These are phyloP conservation scores for Coemansia sp. DNA, from an alignment of 192 early-diverging fungal species.

Conservation along the genomic window DNA sequence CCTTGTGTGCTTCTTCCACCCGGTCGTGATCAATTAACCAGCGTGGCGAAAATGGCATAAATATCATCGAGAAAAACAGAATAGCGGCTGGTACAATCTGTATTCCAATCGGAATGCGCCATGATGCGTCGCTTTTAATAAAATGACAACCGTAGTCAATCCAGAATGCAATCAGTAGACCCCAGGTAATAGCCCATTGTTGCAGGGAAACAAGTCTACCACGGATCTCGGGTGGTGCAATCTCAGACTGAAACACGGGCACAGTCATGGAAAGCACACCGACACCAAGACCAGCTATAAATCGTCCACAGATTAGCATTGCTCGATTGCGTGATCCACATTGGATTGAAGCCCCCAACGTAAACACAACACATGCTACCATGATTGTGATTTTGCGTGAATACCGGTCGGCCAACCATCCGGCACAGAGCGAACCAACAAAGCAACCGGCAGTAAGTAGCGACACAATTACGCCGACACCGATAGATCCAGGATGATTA, in stretches of 20 bases:
- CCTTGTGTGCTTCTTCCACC: slow-evolving; percentile 63
- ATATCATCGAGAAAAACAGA: slow-evolving; percentile 63
- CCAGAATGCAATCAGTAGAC: slow-evolving; percentile 61
- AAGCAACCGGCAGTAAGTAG: slow-evolving; percentile 73
- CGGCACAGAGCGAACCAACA: slow-evolving; percentile 67
- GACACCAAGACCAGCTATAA: slow-evolving; percentile 78
- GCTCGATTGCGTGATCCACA: slow-evolving; percentile 56
- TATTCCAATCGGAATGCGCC: slow-evolving; percentile 81
- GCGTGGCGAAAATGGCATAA: slow-evolving; percentile 86
- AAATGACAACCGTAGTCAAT: slow-evolving; percentile 48
- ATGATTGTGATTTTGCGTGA: slow-evolving; percentile 73
- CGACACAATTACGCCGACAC: slow-evolving; percentile 65
- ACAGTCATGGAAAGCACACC: slow-evolving; percentile 76
- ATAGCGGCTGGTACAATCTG: slow-evolving; percentile 78
- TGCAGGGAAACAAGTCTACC: slow-evolving; percentile 83
- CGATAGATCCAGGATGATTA: slow-evolving; percentile 49
- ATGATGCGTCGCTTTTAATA: slow-evolving; percentile 58
- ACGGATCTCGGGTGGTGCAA: slow-evolving; percentile 79
- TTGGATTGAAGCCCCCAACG: slow-evolving; percentile 74
- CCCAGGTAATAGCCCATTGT: slow-evolving; percentile 94
- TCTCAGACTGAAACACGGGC: slow-evolving; percentile 75
- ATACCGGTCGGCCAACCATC: slow-evolving; percentile 65
- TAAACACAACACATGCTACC: slow-evolving; percentile 62
- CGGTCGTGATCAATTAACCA: slow-evolving; percentile 75
- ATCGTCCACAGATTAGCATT: slow-evolving; percentile 75